phyloP scores from a whole-genome alignment of 495 filamentous ascomycete genomes.

The Hypoxylon lenormandii region DNA sequence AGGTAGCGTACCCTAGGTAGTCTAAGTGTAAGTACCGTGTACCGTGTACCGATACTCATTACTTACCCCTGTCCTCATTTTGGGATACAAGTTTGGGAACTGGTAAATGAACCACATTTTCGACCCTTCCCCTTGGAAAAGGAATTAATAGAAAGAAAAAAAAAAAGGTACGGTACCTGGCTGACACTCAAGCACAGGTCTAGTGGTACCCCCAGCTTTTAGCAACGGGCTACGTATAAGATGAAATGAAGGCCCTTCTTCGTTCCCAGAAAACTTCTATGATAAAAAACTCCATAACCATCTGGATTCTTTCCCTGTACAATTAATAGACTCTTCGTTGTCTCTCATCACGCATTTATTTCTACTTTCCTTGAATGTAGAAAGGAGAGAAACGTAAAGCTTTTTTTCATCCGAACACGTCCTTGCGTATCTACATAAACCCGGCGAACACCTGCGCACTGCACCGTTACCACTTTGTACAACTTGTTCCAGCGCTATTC shows the following conservation, averaged over 20 bases:
- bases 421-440: slow-evolving; percentile 40
- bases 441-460: slow-evolving; percentile 47
- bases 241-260: slow-evolving; percentile 46
- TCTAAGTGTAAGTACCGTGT: slow-evolving; percentile 15
- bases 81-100: slow-evolving; percentile 41
- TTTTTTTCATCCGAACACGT: slow-evolving; percentile 42
- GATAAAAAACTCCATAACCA: slow-evolving; percentile 41
- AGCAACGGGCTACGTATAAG: slow-evolving; percentile 44
- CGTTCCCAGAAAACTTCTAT: slow-evolving; percentile 42
- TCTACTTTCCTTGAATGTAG: slow-evolving; percentile 25
- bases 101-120: slow-evolving; percentile 50
- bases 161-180: slow-evolving; percentile 39
- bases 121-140: slow-evolving; percentile 42
- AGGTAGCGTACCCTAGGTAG: no score
- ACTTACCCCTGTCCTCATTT: slow-evolving; percentile 37
- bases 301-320: slow-evolving; percentile 38
- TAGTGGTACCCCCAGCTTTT: slow-evolving; percentile 43
- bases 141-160: slow-evolving; percentile 35
- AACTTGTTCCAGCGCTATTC: slow-evolving; percentile 51
- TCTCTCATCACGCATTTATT: slow-evolving; percentile 20
- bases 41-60: slow-evolving; percentile 26
- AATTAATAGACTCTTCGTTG: slow-evolving; percentile 37
- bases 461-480: slow-evolving; percentile 50
- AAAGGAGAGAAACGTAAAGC: slow-evolving; percentile 28
- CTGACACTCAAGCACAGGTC: slow-evolving; percentile 43